Evolutionary conservation across 2,329 filamentous ascomycete genomes (phyloP).

Genomic region (Tolypocladium amazonense): DNA sequence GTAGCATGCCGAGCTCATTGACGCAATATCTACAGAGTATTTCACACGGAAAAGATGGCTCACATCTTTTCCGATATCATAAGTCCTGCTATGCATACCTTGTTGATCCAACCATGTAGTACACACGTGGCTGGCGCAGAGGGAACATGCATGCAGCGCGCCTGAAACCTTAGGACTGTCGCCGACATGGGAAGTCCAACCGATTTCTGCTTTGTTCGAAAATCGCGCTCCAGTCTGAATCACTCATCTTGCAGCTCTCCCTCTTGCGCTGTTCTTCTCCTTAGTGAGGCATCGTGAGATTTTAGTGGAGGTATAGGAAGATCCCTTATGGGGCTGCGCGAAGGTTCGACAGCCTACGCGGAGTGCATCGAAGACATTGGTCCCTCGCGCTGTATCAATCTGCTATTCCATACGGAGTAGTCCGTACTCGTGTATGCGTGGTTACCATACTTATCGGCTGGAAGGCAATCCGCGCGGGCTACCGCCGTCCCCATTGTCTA

Average conservation of each 20-base stretch:
- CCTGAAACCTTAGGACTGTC: background rate
- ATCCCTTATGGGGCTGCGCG: background rate
- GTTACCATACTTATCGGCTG: too few species aligned
- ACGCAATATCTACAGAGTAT: background rate
- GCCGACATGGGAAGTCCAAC: background rate
- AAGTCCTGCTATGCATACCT: background rate
- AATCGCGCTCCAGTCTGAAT: background rate
- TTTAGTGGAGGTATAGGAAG: background rate
- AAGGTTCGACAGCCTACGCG: too few species aligned
- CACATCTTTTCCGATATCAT: background rate
- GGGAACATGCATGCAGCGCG: background rate
- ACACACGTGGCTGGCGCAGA: background rate
- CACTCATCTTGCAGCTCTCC: background rate
- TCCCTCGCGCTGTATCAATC: too few species aligned
- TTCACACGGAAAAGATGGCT: background rate
- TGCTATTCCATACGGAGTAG: too few species aligned
- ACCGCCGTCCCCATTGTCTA: too few species aligned
- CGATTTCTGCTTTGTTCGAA: background rate
- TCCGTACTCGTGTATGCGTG: too few species aligned
- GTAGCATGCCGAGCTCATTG: background rate
- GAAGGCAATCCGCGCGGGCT: too few species aligned
- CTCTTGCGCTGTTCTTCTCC: too few species aligned
- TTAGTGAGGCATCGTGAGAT: background rate
- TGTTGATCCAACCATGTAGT: background rate
- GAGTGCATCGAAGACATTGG: too few species aligned